Evolutionary conservation across 345 rosid genomes (phyloP).

Genomic region (Boechera retrofracta): DNA sequence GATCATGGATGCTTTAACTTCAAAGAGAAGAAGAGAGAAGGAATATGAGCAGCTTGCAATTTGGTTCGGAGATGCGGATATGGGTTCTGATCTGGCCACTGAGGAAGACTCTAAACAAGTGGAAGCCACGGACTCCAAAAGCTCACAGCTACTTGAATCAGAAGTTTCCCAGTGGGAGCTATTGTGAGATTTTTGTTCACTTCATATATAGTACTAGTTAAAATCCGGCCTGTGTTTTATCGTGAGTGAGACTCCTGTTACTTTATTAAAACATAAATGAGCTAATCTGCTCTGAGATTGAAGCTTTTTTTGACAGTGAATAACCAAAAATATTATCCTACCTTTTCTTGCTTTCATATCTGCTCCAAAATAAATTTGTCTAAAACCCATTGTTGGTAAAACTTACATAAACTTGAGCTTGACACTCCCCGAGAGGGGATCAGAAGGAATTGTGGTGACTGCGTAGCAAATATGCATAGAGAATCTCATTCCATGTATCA

Average conservation of each 20-base stretch:
- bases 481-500: conserved; percentile 89
- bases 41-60: conserved; percentile 83
- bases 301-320: conserved; percentile 26
- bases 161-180: conserved; percentile 73
- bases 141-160: conserved; percentile 25
- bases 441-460: conserved; percentile 48
- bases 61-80: conserved; percentile 70
- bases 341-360: not conserved
- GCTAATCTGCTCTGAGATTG: conserved; percentile 37
- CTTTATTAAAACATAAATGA: conserved; percentile 25
- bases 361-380: not conserved
- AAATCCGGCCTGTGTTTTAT: not conserved
- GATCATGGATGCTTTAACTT: conserved; percentile 65
- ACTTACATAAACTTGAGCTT: conserved; percentile 16
- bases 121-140: conserved; percentile 31
- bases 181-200: conserved; percentile 49
- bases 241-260: conserved; percentile 14
- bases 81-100: conserved; percentile 44
- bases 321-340: not conserved
- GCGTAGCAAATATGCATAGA: conserved; percentile 71
- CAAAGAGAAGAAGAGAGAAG: conserved; percentile 61
- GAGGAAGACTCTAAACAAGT: conserved; percentile 31
- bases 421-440: not conserved
- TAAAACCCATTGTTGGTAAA: conserved; percentile 8
- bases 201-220: conserved; percentile 9